Percentiles rank a stretch among this genome's conserved stretches.
These are phyloP conservation scores for Sporothrix inflata DNA, from an alignment of 2,329 filamentous ascomycete species.

Conservation along the genomic window DNA sequence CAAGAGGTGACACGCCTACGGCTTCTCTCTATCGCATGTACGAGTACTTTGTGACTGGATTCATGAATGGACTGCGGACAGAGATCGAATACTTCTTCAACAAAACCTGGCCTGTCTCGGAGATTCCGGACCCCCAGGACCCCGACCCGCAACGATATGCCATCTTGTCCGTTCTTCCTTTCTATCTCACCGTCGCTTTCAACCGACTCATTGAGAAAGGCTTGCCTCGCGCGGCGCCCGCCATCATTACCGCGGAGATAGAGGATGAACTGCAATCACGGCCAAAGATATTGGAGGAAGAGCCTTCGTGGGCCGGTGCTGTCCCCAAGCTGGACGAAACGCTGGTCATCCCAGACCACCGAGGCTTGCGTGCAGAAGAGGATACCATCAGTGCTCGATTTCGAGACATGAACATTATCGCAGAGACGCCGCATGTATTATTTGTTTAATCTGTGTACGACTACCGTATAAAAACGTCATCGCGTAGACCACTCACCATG, in stretches of 20 bases:
- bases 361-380: background rate
- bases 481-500: conserved; percentile 26
- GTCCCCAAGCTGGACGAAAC: conserved; percentile 2
- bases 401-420: conserved; percentile 13
- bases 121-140: conserved; percentile 18
- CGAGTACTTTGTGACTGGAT: conserved; percentile 11
- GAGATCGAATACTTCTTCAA: conserved; percentile 20
- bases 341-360: conserved; percentile 10
- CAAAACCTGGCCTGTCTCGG: conserved; percentile 18
- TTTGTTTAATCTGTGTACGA: conserved; percentile 13
- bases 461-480: conserved; percentile 1
- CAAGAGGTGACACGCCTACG: background rate
- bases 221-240: conserved; percentile 3
- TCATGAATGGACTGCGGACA: conserved; percentile 12
- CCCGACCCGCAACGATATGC: conserved; percentile 20
- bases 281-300: conserved; percentile 6
- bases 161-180: conserved; percentile 20
- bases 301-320: background rate
- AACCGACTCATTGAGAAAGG: conserved; percentile 11
- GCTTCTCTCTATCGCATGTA: conserved; percentile 16
- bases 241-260: conserved; percentile 4
- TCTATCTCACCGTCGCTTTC: conserved; percentile 14
- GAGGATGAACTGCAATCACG: conserved; percentile 5
- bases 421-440: conserved; percentile 20
- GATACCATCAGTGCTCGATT: background rate